Evolutionary conservation across 805 yeast genomes (phyloP).

Genomic region (Saccharomycopsis oosterbeekiorum): DNA sequence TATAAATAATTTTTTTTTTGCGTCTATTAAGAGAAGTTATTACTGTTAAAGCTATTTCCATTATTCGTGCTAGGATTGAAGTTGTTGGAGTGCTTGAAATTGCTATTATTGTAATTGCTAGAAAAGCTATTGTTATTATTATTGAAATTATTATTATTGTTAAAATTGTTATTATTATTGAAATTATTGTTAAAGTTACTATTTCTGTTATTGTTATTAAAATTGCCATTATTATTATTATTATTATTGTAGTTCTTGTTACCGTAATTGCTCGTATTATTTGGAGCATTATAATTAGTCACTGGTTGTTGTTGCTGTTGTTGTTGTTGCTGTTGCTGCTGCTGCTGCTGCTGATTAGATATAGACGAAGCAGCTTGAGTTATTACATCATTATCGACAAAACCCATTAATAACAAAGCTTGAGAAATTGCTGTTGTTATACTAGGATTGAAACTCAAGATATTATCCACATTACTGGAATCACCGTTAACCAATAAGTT

Average conservation of each 20-base stretch:
- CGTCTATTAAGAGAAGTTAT: not conserved
- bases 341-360: constrained; percentile 2
- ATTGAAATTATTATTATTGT: not conserved
- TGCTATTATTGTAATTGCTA: not conserved
- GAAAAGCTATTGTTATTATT: not conserved
- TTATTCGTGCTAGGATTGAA: too few relatives aligned
- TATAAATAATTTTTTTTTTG: too few relatives aligned
- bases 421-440: constrained; percentile 64
- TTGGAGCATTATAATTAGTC: not conserved
- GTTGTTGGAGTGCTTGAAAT: too few relatives aligned
- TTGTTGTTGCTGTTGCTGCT: not conserved
- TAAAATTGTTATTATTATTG: not conserved
- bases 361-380: constrained; percentile 36
- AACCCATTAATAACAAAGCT: constrained; percentile 67
- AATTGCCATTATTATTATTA: not conserved
- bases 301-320: not conserved
- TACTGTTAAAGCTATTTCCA: not conserved
- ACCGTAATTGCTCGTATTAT: not conserved
- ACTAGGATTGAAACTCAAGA: constrained; percentile 43
- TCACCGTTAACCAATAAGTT: constrained; percentile 42
- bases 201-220: not conserved
- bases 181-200: not conserved
- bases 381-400: constrained; percentile 61
- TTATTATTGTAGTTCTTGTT: not conserved
- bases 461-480: constrained; percentile 34